Conservation (phyloP, 768 basidiomycete genomes). For the Kwoniella sp. region DNA sequence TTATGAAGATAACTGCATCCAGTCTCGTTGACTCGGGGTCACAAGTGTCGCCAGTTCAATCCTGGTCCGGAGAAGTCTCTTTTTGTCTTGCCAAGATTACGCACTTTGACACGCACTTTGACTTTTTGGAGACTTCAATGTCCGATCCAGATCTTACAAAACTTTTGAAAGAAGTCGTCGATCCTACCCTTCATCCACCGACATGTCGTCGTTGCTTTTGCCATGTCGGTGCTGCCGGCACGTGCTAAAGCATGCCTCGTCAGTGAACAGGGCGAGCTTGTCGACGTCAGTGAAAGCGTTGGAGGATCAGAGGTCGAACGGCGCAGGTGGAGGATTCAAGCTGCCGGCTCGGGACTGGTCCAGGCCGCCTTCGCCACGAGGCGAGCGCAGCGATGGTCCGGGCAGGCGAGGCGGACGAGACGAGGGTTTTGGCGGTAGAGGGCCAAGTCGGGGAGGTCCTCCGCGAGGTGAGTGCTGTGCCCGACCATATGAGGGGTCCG, state of each 20-base stretch:
- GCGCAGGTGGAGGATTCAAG: conserved; percentile 10
- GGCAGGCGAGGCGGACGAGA: background rate
- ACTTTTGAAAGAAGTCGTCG: too few species aligned
- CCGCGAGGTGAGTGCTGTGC: background rate
- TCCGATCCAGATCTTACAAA: too few species aligned
- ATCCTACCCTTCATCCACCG: background rate
- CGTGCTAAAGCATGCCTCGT: background rate
- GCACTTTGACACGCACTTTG: background rate
- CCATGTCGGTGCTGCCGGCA: conserved; percentile 12
- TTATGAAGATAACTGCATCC: background rate
- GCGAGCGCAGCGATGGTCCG: background rate
- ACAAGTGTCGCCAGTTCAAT: background rate
- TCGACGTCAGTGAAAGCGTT: background rate
- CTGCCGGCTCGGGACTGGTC: conserved; percentile 16
- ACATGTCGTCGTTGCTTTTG: background rate
- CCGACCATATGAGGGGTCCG: background rate
- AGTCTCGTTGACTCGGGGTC: background rate
- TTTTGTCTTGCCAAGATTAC: background rate
- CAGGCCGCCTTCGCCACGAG: background rate
- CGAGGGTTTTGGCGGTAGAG: too few species aligned
- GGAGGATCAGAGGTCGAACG: background rate
- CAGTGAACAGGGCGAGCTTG: background rate
- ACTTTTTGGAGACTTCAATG: background rate
- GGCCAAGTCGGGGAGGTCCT: conserved; percentile 2
- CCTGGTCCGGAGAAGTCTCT: background rate